Evolutionary conservation across 2,329 filamentous ascomycete genomes (phyloP), one percentile per base, ranked within the genome.

Genomic region (Xylaria sp.): DNA sequence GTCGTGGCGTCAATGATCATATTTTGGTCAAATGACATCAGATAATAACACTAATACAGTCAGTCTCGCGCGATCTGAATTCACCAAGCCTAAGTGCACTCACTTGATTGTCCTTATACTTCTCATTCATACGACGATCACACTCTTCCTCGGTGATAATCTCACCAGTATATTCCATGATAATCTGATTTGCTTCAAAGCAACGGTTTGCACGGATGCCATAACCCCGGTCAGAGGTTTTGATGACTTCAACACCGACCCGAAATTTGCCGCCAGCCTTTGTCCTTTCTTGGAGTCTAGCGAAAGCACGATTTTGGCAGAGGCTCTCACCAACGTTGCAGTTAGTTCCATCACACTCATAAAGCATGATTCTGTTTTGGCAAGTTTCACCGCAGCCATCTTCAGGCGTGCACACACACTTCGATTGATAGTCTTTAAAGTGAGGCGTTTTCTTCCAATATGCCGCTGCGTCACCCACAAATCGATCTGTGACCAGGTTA

Each of bases 1-100:
- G 93, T 94, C 34, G 94, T 98, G 41, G 95, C 96, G 83, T 99
- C 96, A 73, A 99, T 97, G 76, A 98, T 97, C 90, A 98, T 96
- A 81, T 97, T 96, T 80, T 98, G 94, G 78, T 98, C 94, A 79
- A 98, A 98, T 65, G 94, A 94, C 96, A 99, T 99, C 59, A 99
- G 85, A 80, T 99, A 99, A 81, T 97, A 98, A 81, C 94, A 97
- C 93, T 97, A 74, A 31, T 55, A 23, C 37, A 20, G 64, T 68
- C 54, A 74, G 72, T 70, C 54, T 62, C 23, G 6, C 5, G 2
- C 41, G 13, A 20, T 25, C 3, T 25, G 63, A 23, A 46, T 69
- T 65, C 65, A 67, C 75, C 34, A 28, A 63, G 28, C 34, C 23
- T 61, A 44, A 23, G 13, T 23, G 8, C 23, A 80, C 89, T 80